These are phyloP conservation scores for Mixia osmundae DNA, from an alignment of 1,284 basidiomycete genomes.

Conservation along the genomic window DNA sequence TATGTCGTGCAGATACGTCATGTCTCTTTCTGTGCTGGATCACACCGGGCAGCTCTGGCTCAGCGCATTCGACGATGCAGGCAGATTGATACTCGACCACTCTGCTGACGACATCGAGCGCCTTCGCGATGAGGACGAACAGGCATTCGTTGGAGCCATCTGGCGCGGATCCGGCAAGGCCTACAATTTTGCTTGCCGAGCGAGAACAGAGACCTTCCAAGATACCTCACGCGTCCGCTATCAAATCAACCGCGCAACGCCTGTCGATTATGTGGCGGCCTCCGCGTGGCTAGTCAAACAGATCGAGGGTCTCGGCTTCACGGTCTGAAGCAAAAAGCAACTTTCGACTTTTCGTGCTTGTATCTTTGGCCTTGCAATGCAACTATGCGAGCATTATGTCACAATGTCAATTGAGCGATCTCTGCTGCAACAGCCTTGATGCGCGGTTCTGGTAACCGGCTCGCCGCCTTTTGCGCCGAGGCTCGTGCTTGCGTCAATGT, in stretches of 20 bases:
- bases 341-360: no score
- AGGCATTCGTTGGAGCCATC: constrained; percentile 37
- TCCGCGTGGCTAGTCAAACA: constrained; percentile 34
- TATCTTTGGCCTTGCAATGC: no score
- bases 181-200: constrained; percentile 66
- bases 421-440: no score
- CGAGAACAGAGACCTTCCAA: constrained; percentile 72
- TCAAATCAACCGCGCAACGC: constrained; percentile 41
- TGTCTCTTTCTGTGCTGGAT: constrained; percentile 71
- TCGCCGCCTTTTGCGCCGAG: no score
- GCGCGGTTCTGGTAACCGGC: no score
- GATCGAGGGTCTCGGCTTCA: no score
- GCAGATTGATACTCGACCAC: constrained; percentile 49
- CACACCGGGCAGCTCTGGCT: constrained; percentile 76
- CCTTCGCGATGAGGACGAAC: constrained; percentile 44
- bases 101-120: constrained; percentile 54
- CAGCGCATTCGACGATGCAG: constrained; percentile 86
- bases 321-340: no score
- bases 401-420: no score
- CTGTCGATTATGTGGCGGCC: constrained; percentile 50
- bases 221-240: constrained; percentile 45
- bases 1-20: constrained; percentile 45
- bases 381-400: no score
- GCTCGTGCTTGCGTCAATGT: no score
- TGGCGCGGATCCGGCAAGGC: constrained; percentile 41